Percentiles rank a stretch among this genome's conserved stretches.
Evolutionary conservation across 2,329 filamentous ascomycete genomes (phyloP).

Genomic region (Phialophora tarda): DNA sequence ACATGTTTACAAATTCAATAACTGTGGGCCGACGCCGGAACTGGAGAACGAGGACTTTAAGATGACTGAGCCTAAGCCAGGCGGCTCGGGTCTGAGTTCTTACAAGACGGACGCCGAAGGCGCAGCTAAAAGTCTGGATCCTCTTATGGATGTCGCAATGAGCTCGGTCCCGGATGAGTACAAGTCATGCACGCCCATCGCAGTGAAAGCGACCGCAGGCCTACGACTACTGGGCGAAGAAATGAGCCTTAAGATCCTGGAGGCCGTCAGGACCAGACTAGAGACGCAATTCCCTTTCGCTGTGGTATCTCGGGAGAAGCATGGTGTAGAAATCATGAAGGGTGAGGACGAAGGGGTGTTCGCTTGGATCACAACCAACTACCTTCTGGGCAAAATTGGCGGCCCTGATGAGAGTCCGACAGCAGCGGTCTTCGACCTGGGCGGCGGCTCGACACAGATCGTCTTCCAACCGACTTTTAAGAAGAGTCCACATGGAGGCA

Average conservation of each 20-base stretch:
- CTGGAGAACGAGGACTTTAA: conserved; percentile 91
- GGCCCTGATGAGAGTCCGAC: conserved; percentile 87
- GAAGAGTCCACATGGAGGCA: conserved; percentile 71
- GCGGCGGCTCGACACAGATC: conserved; percentile 96
- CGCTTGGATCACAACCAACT: conserved; percentile 99
- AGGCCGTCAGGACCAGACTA: conserved; percentile 79
- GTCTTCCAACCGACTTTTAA: conserved; percentile 97
- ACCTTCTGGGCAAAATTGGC: conserved; percentile 96
- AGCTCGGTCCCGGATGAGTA: conserved; percentile 83
- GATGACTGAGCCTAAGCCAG: conserved; percentile 85
- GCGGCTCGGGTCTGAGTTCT: conserved; percentile 79
- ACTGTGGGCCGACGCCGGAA: conserved; percentile 93
- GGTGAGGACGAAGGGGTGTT: conserved; percentile 97
- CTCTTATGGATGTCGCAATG: conserved; percentile 84
- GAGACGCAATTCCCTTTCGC: conserved; percentile 94
- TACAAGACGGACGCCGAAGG: conserved; percentile 85
- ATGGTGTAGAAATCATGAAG: conserved; percentile 96
- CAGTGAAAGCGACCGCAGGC: conserved; percentile 97
- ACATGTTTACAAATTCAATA: conserved; percentile 99
- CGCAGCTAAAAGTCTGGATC: conserved; percentile 87
- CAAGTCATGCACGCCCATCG: conserved; percentile 88
- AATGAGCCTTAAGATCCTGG: conserved; percentile 80
- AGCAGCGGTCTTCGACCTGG: conserved; percentile 93
- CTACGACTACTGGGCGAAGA: conserved; percentile 83
- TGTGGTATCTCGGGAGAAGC: conserved; percentile 81